Evolutionary conservation across 2,329 filamentous ascomycete genomes (phyloP), one percentile per base, ranked within the genome.

Genomic region (Tympanopsis confertula): DNA sequence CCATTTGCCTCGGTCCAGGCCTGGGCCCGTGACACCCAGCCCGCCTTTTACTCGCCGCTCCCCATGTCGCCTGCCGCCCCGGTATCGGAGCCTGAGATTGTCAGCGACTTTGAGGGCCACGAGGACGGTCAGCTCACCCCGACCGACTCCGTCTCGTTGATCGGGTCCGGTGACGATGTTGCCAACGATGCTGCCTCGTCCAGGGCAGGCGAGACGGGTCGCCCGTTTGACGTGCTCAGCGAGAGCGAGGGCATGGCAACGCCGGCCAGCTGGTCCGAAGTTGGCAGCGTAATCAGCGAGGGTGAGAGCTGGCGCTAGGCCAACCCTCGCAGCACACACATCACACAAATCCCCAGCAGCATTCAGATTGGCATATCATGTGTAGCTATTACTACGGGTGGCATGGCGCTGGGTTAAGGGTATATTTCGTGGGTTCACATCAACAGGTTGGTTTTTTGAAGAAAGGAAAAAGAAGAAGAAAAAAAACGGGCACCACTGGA

Each of bases 261-360:
- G 1, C 75, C 76, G 0, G 65, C 66, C 1, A 77, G 70, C 53
- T 81, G 76, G 76, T 76, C 71, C 5, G 76, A 81, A 50, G 66
- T 81, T 13, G 76, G 73, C 41, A 80, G 75, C 44, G 66, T 74
- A 12, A 58, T 78, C 19, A 78, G 74, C 50, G 71, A 75, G 50
- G 69, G 56, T 45, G 69, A 74, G 36, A 53, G 50, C n/a, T 51
- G 54, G 17, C 19, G 26, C 39, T 54, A 49, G 45, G 35, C 13
- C 19, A 10, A 19, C 5, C 38, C 19, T 5, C 13, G n/a, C 15
- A n/a, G n/a, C n/a, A n/a, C n/a, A n/a, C n/a, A n/a, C n/a, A n/a
- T n/a, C n/a, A n/a, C n/a, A n/a, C n/a, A n/a, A n/a, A n/a, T n/a
- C n/a, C n/a, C n/a, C n/a, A n/a, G n/a, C n/a, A n/a, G n/a, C n/a